Conservation (phyloP, 2,329 filamentous ascomycete genomes). For the Aspergillus sp. region DNA sequence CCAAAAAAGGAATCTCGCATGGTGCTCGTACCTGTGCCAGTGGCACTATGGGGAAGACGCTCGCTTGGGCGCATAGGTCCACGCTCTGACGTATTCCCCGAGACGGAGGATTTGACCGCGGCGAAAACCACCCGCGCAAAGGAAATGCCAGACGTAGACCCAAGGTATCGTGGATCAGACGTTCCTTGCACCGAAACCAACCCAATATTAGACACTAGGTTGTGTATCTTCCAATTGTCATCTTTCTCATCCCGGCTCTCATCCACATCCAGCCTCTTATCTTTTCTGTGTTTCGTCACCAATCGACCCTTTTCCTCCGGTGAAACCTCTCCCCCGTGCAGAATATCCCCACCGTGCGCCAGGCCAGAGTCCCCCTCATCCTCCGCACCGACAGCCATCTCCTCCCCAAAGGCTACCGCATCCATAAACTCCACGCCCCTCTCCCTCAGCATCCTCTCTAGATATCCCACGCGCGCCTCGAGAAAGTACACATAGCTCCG, state of each 20-base stretch:
- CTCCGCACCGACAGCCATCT: conserved; percentile 27
- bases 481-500: conserved; percentile 91
- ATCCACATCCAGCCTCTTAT: conserved; percentile 13
- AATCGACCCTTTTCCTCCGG: background rate
- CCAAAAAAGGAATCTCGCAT: conserved; percentile 97
- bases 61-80: conserved; percentile 55
- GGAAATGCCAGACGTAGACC: conserved; percentile 82
- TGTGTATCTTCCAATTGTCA: conserved; percentile 57
- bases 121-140: conserved; percentile 93
- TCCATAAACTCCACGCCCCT: conserved; percentile 67
- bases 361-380: conserved; percentile 19
- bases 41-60: conserved; percentile 43
- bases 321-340: background rate
- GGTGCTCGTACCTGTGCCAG: conserved; percentile 59
- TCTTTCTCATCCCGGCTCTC: conserved; percentile 37
- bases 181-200: conserved; percentile 72
- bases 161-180: conserved; percentile 72
- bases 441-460: conserved; percentile 66
- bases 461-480: conserved; percentile 74
- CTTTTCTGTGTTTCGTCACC: conserved; percentile 3
- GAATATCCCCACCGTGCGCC: conserved; percentile 3
- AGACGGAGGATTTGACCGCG: conserved; percentile 72
- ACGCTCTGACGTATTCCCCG: conserved; percentile 55
- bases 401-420: conserved; percentile 59
- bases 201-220: conserved; percentile 61